phyloP scores from a whole-genome alignment of 495 filamentous ascomycete species.

The Penicillium ochrochloron region DNA sequence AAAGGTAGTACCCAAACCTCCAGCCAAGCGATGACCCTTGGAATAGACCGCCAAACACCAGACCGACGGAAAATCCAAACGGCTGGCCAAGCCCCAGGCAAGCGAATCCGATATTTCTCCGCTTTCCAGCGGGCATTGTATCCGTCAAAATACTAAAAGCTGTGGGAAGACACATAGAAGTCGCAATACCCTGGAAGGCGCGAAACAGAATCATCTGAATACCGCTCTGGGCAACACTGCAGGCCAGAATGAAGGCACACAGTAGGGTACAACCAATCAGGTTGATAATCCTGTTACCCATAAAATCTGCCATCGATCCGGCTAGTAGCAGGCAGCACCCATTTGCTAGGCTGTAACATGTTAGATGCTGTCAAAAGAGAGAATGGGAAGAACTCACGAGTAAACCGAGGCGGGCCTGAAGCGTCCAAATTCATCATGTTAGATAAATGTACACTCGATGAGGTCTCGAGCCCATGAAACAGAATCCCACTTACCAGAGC shows the following conservation, averaged over 20 bases:
- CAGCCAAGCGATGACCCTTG: conserved; percentile 42
- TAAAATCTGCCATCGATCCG: conserved; percentile 56
- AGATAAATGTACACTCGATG: background rate
- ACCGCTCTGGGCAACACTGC: conserved; percentile 49
- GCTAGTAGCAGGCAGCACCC: conserved; percentile 55
- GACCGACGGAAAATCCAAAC: conserved; percentile 57
- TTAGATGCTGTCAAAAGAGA: background rate
- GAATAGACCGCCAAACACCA: conserved; percentile 59
- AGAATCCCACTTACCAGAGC: conserved; percentile 20
- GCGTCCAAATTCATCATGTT: background rate
- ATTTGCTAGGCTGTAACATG: conserved; percentile 39
- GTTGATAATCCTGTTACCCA: conserved; percentile 50
- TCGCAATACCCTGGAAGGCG: conserved; percentile 52
- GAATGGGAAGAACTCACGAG: conserved; percentile 19
- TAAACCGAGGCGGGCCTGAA: conserved; percentile 31
- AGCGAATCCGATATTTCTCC: conserved; percentile 58
- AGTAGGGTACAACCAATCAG: conserved; percentile 51
- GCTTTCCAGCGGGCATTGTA: conserved; percentile 44
- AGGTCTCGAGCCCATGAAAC: background rate
- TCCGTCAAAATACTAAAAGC: conserved; percentile 54
- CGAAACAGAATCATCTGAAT: conserved; percentile 58
- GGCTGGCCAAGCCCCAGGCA: conserved; percentile 54
- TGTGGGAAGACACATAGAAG: conserved; percentile 55
- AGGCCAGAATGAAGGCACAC: conserved; percentile 49
- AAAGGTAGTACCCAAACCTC: conserved; percentile 56